Conservation (phyloP, 164 flowering plant species). For the Euptelea pleiosperma region DNA sequence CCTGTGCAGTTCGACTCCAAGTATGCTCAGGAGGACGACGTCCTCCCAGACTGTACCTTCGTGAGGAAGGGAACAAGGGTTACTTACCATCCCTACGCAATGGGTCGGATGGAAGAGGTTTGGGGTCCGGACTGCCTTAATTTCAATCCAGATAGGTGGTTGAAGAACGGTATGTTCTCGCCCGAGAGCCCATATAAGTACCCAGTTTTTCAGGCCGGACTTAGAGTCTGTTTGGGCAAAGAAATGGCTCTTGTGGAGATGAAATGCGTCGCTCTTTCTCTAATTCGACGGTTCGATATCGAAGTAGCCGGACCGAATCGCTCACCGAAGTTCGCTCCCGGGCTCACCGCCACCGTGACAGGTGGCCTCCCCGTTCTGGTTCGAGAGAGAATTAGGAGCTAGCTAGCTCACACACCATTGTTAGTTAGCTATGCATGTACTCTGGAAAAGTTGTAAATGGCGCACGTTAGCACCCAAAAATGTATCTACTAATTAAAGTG, state of each 20-base stretch:
- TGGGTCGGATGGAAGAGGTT: conserved; percentile 79
- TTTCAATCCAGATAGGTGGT: conserved; percentile 80
- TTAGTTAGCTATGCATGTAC: no score
- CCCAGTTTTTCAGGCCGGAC: conserved; percentile 72
- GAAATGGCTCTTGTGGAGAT: conserved; percentile 58
- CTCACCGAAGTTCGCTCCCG: conserved; percentile 46
- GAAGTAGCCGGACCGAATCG: conserved; percentile 16
- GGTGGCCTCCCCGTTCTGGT: conserved; percentile 65
- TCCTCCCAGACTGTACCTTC: conserved; percentile 67
- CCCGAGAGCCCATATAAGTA: conserved; percentile 48
- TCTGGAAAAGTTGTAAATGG: no score
- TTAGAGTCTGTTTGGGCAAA: conserved; percentile 62
- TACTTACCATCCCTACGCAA: conserved; percentile 84
- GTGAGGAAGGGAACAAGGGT: conserved; percentile 63
- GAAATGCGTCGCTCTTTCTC: conserved; percentile 44
- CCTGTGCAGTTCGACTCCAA: conserved; percentile 91
- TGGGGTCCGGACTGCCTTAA: conserved; percentile 75
- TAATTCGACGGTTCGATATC: conserved; percentile 48
- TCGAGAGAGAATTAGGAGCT: conserved; percentile 20
- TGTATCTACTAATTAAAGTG: no score
- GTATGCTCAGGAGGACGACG: conserved; percentile 49
- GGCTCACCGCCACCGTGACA: conserved; percentile 56
- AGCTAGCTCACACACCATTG: no score
- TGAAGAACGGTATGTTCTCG: conserved; percentile 45
- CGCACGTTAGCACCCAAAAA: no score